Percentiles rank a stretch among this genome's conserved stretches.
Conservation (phyloP, 202 grass and related monocot genomes). For the Elaeis oleifera region DNA sequence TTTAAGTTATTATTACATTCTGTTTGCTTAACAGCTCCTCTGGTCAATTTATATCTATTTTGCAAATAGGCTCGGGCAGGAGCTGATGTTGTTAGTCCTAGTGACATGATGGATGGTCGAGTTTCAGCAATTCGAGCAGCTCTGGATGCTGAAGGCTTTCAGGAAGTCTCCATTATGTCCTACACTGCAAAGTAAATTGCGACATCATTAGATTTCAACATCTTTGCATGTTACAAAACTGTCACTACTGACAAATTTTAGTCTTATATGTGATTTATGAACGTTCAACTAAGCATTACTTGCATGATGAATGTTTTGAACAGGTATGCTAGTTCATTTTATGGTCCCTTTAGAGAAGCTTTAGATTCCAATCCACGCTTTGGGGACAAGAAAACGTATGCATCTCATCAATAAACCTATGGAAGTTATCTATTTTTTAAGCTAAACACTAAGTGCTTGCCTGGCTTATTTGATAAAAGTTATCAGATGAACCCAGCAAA, state of each 20-base stretch:
- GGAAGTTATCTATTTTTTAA: slow-evolving; percentile 16
- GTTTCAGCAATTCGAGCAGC: slow-evolving; percentile 79
- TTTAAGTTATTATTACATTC: slow-evolving; percentile 10
- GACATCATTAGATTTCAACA: no score
- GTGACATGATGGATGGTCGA: slow-evolving; percentile 99
- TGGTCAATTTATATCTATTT: slow-evolving; percentile 4
- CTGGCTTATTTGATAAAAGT: slow-evolving; percentile 31
- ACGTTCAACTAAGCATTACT: no score
- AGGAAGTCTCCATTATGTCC: slow-evolving; percentile 97
- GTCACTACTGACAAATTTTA: no score
- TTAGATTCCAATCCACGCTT: slow-evolving; percentile 96
- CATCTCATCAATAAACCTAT: slow-evolving; percentile 5
- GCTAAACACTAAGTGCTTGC: slow-evolving; percentile 23
- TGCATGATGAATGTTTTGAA: neutral
- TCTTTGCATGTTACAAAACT: no score
- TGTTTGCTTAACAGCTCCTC: neutral
- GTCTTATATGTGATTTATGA: no score
- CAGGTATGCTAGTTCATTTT: slow-evolving; percentile 98
- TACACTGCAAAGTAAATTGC: slow-evolving; percentile 81
- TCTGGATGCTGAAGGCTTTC: slow-evolving; percentile 86
- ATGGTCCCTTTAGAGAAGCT: slow-evolving; percentile 94
- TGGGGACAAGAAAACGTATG: slow-evolving; percentile 98
- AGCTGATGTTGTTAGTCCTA: slow-evolving; percentile 94
- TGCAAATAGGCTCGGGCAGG: slow-evolving; percentile 73
- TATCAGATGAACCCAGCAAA: slow-evolving; percentile 99